Percentiles rank a stretch among this genome's conserved stretches.
phyloP scores from a whole-genome alignment of 768 basidiomycete genomes.

The Trametes punicea region DNA sequence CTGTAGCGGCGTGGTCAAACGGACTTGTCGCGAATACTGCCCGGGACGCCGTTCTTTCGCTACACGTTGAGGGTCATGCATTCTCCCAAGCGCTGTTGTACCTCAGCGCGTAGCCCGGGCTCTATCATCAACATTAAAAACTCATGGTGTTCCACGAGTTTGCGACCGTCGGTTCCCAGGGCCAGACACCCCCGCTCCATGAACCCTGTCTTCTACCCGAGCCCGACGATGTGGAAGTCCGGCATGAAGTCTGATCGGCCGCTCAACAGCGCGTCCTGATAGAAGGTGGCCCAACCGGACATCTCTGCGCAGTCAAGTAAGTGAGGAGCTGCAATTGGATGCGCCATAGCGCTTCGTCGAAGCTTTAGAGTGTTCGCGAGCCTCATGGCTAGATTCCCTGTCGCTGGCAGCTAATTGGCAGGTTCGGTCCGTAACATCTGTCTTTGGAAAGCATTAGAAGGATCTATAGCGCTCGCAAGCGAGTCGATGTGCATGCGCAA shows the following conservation, averaged over 20 bases:
- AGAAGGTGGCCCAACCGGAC: neutral
- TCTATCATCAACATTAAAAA: conserved; percentile 2
- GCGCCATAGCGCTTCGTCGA: neutral
- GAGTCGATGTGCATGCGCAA: too few relatives aligned
- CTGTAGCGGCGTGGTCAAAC: neutral
- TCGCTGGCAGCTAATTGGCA: too few relatives aligned
- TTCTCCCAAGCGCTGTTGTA: neutral
- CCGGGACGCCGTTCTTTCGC: conserved; percentile 8
- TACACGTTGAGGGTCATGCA: conserved; percentile 2
- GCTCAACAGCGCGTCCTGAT: neutral
- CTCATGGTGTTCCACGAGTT: conserved; percentile 2
- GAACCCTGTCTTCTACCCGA: neutral
- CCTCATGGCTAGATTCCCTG: too few relatives aligned
- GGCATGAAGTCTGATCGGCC: conserved; percentile 12
- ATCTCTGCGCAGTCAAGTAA: neutral
- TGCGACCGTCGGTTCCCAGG: neutral
- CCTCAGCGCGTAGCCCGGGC: neutral
- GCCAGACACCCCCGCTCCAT: conserved; percentile 1
- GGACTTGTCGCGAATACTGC: neutral
- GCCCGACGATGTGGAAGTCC: conserved; percentile 1
- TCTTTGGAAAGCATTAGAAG: too few relatives aligned
- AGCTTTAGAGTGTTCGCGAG: too few relatives aligned
- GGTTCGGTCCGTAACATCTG: too few relatives aligned
- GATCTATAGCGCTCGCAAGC: neutral
- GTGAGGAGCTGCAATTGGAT: neutral